Percentiles rank a stretch among this genome's conserved stretches.
phyloP scores from a whole-genome alignment of 2,329 filamentous ascomycete genomes.

The Boeremia exigua region DNA sequence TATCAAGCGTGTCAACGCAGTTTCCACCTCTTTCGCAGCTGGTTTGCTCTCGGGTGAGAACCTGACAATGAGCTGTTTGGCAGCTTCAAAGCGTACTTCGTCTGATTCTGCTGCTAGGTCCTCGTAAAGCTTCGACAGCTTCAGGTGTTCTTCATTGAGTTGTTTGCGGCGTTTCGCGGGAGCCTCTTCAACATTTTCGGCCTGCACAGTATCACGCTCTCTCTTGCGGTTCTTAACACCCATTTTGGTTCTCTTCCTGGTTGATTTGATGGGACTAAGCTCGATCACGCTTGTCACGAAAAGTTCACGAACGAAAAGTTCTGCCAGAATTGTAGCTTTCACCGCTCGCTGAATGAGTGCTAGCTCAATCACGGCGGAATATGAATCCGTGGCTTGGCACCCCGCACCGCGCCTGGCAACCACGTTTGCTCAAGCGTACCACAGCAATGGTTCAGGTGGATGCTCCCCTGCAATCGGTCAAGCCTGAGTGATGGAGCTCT shows the following conservation, averaged over 20 bases:
- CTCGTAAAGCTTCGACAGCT: conserved; percentile 55
- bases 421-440: conserved; percentile 14
- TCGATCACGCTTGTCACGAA: background rate
- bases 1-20: conserved; percentile 64
- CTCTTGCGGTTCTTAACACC: conserved; percentile 38
- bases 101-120: conserved; percentile 56
- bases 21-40: conserved; percentile 47
- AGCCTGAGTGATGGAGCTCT: background rate
- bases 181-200: conserved; percentile 23
- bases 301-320: conserved; percentile 11
- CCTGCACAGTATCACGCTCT: conserved; percentile 29
- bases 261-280: background rate
- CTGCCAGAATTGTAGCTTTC: conserved; percentile 2
- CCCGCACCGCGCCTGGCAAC: conserved; percentile 14
- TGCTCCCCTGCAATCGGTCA: conserved; percentile 5
- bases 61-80: conserved; percentile 52
- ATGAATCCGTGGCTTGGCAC: conserved; percentile 5
- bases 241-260: conserved; percentile 21
- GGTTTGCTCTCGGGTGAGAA: conserved; percentile 49
- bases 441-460: conserved; percentile 14
- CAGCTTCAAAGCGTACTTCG: conserved; percentile 52
- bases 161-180: conserved; percentile 44
- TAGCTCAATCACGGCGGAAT: conserved; percentile 5
- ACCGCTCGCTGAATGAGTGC: background rate
- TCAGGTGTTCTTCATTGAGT: conserved; percentile 49